Conservation (phyloP, 305 asterid species). For the Rubia tinctorum region DNA sequence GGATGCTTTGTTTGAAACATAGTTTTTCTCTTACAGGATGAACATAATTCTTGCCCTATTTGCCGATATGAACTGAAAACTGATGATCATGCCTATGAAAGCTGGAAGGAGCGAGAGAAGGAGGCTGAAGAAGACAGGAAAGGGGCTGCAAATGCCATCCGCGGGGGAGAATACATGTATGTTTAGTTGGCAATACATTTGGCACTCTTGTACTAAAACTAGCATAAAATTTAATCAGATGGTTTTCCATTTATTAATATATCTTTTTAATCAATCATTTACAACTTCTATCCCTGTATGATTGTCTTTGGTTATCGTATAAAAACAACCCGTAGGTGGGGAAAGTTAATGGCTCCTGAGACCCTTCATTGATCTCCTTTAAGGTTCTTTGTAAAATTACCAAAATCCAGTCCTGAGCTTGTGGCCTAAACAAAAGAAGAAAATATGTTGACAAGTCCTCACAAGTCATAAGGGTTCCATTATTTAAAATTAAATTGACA, state of each 20-base stretch:
- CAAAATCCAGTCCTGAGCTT: no score
- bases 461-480: no score
- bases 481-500: no score
- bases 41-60: slow-evolving; percentile 92
- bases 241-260: not conserved
- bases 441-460: no score
- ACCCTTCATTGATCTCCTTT: no score
- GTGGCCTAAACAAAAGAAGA: no score
- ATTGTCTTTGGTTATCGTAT: no score
- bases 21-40: slow-evolving; percentile 45
- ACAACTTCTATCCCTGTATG: no score
- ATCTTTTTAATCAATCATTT: not conserved
- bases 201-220: not conserved
- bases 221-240: not conserved
- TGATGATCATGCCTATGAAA: slow-evolving; percentile 84
- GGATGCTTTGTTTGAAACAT: not conserved
- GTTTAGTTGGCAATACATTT: slow-evolving; percentile 37
- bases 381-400: no score
- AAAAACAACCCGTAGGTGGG: no score
- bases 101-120: slow-evolving; percentile 88
- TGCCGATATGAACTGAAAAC: slow-evolving; percentile 92
- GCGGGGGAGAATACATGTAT: slow-evolving; percentile 96
- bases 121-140: slow-evolving; percentile 96
- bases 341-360: no score
- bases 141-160: slow-evolving; percentile 95